Evolutionary conservation across 345 rosid genomes (phyloP), one percentile per base, ranked within the genome.

Genomic region (Lepidium africanum): DNA sequence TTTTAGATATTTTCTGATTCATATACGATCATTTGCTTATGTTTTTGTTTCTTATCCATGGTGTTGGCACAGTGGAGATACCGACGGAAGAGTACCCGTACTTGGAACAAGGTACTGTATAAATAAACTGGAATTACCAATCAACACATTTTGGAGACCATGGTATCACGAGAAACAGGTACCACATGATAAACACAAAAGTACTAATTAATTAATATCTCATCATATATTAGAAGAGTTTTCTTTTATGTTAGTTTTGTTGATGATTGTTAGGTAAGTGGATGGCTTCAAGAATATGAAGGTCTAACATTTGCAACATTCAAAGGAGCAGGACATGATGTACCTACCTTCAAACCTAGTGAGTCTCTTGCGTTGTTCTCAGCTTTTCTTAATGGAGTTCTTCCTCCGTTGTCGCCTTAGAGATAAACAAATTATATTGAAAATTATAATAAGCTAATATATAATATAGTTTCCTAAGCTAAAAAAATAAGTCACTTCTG

Each of bases 311-410:
- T 80, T 65, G 88, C 86, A 49, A 92, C 98, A 5, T 77, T 92
- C 61, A 82, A 90, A 81, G 98, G 98, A 64, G 98, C 98, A 14
- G 98, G 98, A 12, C 98, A 92, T 67, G 96, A 91, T 5, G 96
- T 92, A 47, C 98, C 96, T 6, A n/a, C 81, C 23, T 87, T 89
- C 82, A 87, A 90, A 62, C 98, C 95, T 1, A 76, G 88, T 9
- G 80, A 81, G 9, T 87, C 98, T 0, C 91, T 90, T 0, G 84
- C 84, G 5, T 72, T 90, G 43, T 90, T 90, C 84, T 76, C 91
- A 0, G 80, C 92, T 43, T 92, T 86, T 63, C 88, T 92, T 38
- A 74, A 21, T 0, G 96, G 90, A 9, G 75, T 76, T 38, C 33
- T 79, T 53, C 88, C 76, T 3, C 74, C 86, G 35, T 63, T 76